Evolutionary conservation across 2,329 filamentous ascomycete species (phyloP), one percentile per base, ranked within the genome.

Genomic region (Aspergillus sp.): DNA sequence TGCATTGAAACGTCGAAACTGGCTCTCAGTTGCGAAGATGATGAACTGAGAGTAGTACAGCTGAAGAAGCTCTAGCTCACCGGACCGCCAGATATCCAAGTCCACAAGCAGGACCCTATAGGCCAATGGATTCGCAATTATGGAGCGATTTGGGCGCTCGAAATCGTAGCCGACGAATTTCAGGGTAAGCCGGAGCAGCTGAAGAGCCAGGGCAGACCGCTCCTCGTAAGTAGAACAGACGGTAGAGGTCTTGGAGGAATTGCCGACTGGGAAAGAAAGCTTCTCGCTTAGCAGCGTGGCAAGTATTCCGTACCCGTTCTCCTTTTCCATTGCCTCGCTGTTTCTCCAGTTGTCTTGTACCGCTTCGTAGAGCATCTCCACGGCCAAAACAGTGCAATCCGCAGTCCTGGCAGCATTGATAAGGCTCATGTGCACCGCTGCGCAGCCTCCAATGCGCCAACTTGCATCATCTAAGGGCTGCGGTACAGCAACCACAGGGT

Each of bases 241-340:
- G 36, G 52, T 50, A 10, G 57, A 45, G 30, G 60, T 47, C 46
- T 60, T 60, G 64, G 51, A 79, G 15, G 43, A 43, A 15, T 42
- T 46, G 11, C 45, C 46, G 12, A 47, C 36, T 2, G 51, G 42
- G 37, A 57, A 53, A 14, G 58, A 63, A 30, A 94, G 68, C 55
- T 94, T 95, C 34, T 84, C 82, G 34, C 86, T 79, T 15, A 98
- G 63, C 12, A 96, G 70, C 58, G 86, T 78, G 25, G 82, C 82
- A 31, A 98, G 64, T 22, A 96, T 83, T 15, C 84, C 82, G 53
- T 95, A 98, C 0, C 89, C 93, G 45, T 93, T 91, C 38, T 93
- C 86, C 48, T 84, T 80, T 58, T 98, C 91, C 82, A 98, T 95
- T 15, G 91, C 88, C 56, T 98, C 93, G 45, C 91, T 96, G 45